phyloP scores from a whole-genome alignment of 768 basidiomycete genomes.

The Mycena amicta region DNA sequence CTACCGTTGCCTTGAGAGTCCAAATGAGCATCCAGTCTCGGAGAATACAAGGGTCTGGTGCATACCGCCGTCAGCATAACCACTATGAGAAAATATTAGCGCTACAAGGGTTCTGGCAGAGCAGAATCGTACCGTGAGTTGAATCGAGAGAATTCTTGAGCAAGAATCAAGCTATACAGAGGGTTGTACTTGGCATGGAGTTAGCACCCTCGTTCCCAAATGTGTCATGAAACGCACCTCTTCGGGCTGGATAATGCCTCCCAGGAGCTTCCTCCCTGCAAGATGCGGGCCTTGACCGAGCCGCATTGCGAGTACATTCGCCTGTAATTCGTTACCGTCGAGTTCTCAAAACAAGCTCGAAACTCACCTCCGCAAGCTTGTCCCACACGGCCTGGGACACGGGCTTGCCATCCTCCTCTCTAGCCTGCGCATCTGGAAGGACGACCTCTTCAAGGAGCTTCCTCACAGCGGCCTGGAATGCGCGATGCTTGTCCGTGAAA shows the following conservation, averaged over 20 bases:
- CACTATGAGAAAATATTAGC: background rate
- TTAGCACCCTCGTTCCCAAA: too few relatives aligned
- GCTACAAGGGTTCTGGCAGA: background rate
- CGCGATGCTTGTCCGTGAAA: slow-evolving; percentile 58
- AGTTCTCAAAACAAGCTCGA: background rate
- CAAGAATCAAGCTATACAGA: background rate
- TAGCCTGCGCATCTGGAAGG: slow-evolving; percentile 52
- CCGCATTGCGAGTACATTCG: slow-evolving; percentile 18
- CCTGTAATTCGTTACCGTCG: background rate
- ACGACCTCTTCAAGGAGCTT: slow-evolving; percentile 76
- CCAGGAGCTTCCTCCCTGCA: background rate
- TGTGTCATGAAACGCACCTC: background rate
- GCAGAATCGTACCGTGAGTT: slow-evolving; percentile 49
- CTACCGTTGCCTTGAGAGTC: slow-evolving; percentile 64
- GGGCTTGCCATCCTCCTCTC: slow-evolving; percentile 70
- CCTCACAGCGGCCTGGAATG: slow-evolving; percentile 64
- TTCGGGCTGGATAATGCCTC: background rate
- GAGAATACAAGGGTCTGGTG: too few relatives aligned
- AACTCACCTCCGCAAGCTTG: slow-evolving; percentile 54
- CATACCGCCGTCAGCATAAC: background rate
- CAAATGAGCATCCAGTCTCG: too few relatives aligned
- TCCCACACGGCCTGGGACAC: slow-evolving; percentile 61
- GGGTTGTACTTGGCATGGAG: too few relatives aligned
- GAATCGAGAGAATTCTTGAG: background rate
- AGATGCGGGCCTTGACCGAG: background rate